Evolutionary conservation across 208 protist species (phyloP).

Genomic region (Trypanosoma congolense): DNA sequence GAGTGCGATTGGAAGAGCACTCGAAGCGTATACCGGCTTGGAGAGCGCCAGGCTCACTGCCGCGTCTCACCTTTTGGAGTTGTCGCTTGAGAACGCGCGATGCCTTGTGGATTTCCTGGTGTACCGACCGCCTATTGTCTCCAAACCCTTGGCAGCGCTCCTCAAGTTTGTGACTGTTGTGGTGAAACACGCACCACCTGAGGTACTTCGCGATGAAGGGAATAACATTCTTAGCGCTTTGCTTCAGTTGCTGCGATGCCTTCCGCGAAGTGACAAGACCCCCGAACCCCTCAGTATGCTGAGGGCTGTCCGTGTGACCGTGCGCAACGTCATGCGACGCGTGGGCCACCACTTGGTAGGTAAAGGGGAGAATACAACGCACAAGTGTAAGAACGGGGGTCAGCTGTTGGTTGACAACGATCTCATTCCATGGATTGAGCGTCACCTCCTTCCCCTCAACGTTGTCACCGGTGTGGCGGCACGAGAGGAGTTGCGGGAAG

Average conservation of each 20-base stretch:
- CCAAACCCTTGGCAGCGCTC: conserved; percentile 13
- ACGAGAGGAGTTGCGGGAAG: conserved; percentile 15
- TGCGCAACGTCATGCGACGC: conserved; percentile 19
- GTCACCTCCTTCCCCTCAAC: conserved; percentile 17
- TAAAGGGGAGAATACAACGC: background rate
- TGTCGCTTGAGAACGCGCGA: conserved; percentile 13
- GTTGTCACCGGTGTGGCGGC: conserved; percentile 12
- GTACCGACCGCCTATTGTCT: conserved; percentile 8
- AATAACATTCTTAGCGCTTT: conserved; percentile 13
- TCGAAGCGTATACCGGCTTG: conserved; percentile 6
- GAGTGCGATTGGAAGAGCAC: conserved; percentile 2
- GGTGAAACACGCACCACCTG: conserved; percentile 8
- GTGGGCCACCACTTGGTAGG: conserved; percentile 6
- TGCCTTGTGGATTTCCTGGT: conserved; percentile 3
- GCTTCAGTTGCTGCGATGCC: conserved; percentile 14
- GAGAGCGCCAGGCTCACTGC: background rate
- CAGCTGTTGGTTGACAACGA: background rate
- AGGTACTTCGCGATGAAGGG: conserved; percentile 7
- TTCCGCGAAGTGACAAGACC: conserved; percentile 5
- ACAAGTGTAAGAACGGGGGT: background rate
- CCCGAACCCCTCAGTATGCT: conserved; percentile 6
- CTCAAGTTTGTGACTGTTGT: conserved; percentile 9
- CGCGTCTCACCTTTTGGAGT: background rate
- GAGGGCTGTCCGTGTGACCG: conserved; percentile 18
- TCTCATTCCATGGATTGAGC: conserved; percentile 21